A percentile compares a stretch with the other conserved stretches of the same genome.
Evolutionary conservation across 805 yeast genomes (phyloP).

Genomic region (Zygoascus flipseniorum): DNA sequence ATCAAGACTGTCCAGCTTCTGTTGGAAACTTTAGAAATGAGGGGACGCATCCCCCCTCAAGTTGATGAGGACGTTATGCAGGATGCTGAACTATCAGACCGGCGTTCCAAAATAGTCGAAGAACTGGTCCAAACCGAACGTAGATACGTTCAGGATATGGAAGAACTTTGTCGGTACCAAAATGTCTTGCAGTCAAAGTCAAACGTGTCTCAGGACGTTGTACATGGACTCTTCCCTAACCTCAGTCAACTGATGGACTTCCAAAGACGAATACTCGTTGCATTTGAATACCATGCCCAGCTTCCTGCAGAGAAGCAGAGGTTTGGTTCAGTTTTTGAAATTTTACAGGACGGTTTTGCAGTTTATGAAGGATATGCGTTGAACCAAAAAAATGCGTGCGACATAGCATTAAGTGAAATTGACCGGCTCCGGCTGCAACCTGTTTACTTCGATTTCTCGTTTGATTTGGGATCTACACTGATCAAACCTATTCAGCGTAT

Average conservation of each 20-base stretch:
- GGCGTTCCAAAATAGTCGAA: slow-evolving; percentile 66
- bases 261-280: slow-evolving; percentile 81
- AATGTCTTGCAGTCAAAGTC: slow-evolving; percentile 59
- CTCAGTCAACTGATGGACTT: slow-evolving; percentile 77
- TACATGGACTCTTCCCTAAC: slow-evolving; percentile 79
- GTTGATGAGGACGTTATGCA: not conserved
- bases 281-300: slow-evolving; percentile 77
- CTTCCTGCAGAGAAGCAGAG: slow-evolving; percentile 71
- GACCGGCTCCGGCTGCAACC: slow-evolving; percentile 33
- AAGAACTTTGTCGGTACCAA: slow-evolving; percentile 59
- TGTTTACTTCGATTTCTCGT: slow-evolving; percentile 32
- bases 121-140: slow-evolving; percentile 88
- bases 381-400: slow-evolving; percentile 81
- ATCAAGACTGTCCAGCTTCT: slow-evolving; percentile 63
- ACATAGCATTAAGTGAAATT: slow-evolving; percentile 58
- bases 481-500: slow-evolving; percentile 93
- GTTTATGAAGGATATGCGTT: slow-evolving; percentile 92
- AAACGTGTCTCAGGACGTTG: slow-evolving; percentile 65
- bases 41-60: slow-evolving; percentile 11
- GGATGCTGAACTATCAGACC: slow-evolving; percentile 34
- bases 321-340: slow-evolving; percentile 81
- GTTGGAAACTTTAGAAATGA: slow-evolving; percentile 36
- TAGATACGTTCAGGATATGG: slow-evolving; percentile 86
- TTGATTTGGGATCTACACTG: slow-evolving; percentile 81
- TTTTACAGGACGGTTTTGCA: slow-evolving; percentile 76